phyloP scores from a whole-genome alignment of 2,329 filamentous ascomycete genomes.

The Aspergillus sp. region DNA sequence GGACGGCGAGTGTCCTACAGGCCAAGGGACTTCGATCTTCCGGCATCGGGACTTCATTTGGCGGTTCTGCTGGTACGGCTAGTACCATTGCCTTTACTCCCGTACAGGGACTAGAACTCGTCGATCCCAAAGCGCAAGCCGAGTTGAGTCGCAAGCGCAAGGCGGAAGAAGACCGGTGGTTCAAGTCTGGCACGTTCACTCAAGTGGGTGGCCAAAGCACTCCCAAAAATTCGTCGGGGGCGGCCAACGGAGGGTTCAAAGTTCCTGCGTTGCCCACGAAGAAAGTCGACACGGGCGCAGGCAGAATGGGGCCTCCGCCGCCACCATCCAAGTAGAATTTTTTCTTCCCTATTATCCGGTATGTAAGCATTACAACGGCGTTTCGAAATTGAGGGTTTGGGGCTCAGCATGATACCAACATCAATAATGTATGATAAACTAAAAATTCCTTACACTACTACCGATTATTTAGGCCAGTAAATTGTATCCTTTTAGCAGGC shows the following conservation, averaged over 20 bases:
- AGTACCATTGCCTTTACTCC: conserved; percentile 92
- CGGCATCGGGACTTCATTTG: conserved; percentile 75
- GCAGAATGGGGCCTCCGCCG: conserved; percentile 57
- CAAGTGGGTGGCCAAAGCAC: conserved; percentile 64
- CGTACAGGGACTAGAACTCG: conserved; percentile 90
- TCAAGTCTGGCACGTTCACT: conserved; percentile 96
- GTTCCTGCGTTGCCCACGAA: conserved; percentile 79
- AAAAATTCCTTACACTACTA: neutral
- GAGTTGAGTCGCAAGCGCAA: conserved; percentile 89
- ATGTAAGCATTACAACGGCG: conserved; percentile 24
- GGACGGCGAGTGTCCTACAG: conserved; percentile 70
- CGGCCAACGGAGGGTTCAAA: conserved; percentile 73
- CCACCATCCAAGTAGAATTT: conserved; percentile 31
- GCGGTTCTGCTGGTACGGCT: conserved; percentile 71
- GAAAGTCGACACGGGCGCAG: conserved; percentile 68
- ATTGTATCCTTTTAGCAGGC: neutral
- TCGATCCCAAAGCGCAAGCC: conserved; percentile 87
- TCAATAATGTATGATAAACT: conserved; percentile 22
- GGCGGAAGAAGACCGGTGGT: conserved; percentile 93
- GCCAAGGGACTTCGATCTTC: conserved; percentile 79
- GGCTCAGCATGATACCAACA: conserved; percentile 31
- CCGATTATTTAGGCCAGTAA: neutral
- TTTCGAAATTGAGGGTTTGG: conserved; percentile 19
- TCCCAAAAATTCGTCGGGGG: conserved; percentile 31
- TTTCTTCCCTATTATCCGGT: conserved; percentile 18